Base-by-base conservation (phyloP, 306 rosid species). In the Medicago truncatula region DNA sequence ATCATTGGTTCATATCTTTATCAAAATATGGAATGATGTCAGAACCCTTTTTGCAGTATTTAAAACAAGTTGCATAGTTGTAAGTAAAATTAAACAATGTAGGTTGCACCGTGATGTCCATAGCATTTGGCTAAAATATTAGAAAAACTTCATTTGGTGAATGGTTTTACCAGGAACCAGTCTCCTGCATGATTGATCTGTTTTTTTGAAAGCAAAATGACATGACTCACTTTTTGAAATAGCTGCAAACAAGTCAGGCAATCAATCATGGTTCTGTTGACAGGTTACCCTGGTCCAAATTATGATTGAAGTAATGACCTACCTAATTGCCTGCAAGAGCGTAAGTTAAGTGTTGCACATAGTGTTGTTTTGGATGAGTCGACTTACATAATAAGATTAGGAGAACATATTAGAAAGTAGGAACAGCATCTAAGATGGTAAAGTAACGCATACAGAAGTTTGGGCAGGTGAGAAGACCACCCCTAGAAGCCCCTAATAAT, bases 1-100 rank as follows among this genome's bases (percentile, higher is more conserved):
- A 66, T 25, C 53, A 15, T 49, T 15, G 66, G 40, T 36, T 38
- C 15, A 44, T 50, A 50, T 76, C 38, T 54, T 54, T 68, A n/a
- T 50, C 46, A 15, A 28, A 52, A 50, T 28, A 36, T 56, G 68
- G 44, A 46, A 58, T 21, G 8, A 5, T 10, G 12, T 4, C 34
- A 54, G 20, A 54, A 18, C 31, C 25, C 3, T 18, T 18, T 18
- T 54, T 54, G 23, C 20, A 18, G 21, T 52, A n/a, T 54, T 18
- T 28, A 18, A 54, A 54, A 54, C 60, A 54, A 54, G 60, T 54
- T 17, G 25, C 13, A 54, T 54, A 53, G 59, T 16, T 53, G 12
- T 7, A 16, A 53, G 12, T 16, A 50, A 50, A 50, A 6, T 50
- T 50, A 3, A 13, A 1, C 1, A 11, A 52, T 52, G 7, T 6